A percentile compares a stretch with the other conserved stretches of the same genome.
These are phyloP conservation scores for Tephrocybe sp. DNA, from an alignment of 768 basidiomycete genomes.

Conservation along the genomic window DNA sequence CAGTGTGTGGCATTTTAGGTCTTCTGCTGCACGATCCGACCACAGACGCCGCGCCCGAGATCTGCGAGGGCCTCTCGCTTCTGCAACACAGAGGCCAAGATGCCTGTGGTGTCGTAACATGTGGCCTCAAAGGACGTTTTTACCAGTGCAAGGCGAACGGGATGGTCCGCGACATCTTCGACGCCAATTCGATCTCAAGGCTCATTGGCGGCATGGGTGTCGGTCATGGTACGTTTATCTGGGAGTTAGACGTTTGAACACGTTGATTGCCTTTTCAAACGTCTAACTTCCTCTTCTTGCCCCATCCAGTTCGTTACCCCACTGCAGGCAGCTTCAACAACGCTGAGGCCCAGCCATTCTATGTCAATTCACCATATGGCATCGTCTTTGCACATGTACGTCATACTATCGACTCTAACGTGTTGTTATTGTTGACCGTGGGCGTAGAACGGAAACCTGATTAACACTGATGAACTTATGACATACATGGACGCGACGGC, in stretches of 20 bases:
- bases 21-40: constrained; percentile 79
- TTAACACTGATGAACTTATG: constrained; percentile 85
- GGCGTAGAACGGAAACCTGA: constrained; percentile 92
- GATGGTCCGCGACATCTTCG: constrained; percentile 98
- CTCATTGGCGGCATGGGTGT: constrained; percentile 95
- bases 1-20: constrained; percentile 93
- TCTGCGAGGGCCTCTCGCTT: constrained; percentile 92
- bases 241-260: constrained; percentile 18
- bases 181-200: constrained; percentile 70
- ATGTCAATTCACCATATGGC: constrained; percentile 99
- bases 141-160: constrained; percentile 99
- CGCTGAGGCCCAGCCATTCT: constrained; percentile 98
- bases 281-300: constrained; percentile 4
- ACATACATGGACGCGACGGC: constrained; percentile 95
- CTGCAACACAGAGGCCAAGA: constrained; percentile 98
- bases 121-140: constrained; percentile 91
- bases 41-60: constrained; percentile 79
- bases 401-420: constrained; percentile 10
- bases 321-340: constrained; percentile 97
- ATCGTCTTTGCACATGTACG: constrained; percentile 96
- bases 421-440: constrained; percentile 5
- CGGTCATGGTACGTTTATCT: constrained; percentile 75
- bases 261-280: constrained; percentile 10
- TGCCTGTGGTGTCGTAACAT: constrained; percentile 96
- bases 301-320: constrained; percentile 83